Percentiles rank a stretch among this genome's conserved stretches.
These are phyloP conservation scores for Draba incana DNA, from an alignment of 345 rosid genomes.

Conservation along the genomic window DNA sequence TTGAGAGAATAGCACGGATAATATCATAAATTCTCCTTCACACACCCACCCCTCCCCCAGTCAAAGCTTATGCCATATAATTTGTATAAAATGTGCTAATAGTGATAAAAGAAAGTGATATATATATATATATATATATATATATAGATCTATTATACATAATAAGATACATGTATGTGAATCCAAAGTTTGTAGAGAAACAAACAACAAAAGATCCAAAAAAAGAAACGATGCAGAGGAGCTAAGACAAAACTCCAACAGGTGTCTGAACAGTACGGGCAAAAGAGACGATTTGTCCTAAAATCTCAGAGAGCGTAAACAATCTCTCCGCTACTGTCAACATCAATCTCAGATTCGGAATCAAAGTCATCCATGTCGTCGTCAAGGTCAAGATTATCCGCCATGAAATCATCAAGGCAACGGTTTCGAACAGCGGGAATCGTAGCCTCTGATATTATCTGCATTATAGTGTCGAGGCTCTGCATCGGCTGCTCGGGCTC, in stretches of 20 bases:
- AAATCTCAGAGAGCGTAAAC: slow-evolving; percentile 59
- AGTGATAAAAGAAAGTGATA: slow-evolving; percentile 4
- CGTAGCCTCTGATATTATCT: slow-evolving; percentile 90
- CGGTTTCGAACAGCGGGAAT: slow-evolving; percentile 68
- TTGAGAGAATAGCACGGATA: too few relatives aligned
- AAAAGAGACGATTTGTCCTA: slow-evolving; percentile 21
- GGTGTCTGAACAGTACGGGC: slow-evolving; percentile 29
- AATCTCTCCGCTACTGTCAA: slow-evolving; percentile 94
- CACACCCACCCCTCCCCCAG: too few relatives aligned
- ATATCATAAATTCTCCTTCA: too few relatives aligned
- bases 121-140: background rate
- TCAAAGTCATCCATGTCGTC: slow-evolving; percentile 93
- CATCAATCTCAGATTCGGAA: slow-evolving; percentile 79
- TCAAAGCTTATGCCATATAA: background rate
- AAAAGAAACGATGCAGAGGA: slow-evolving; percentile 25
- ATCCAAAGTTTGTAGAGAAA: slow-evolving; percentile 28
- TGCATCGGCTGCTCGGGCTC: slow-evolving; percentile 92
- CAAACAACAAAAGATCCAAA: slow-evolving; percentile 24
- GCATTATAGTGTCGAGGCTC: slow-evolving; percentile 83
- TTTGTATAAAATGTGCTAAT: slow-evolving; percentile 19
- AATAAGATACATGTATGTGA: slow-evolving; percentile 27
- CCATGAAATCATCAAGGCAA: slow-evolving; percentile 44
- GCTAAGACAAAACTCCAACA: slow-evolving; percentile 36
- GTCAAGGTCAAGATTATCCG: slow-evolving; percentile 57
- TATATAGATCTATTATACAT: slow-evolving; percentile 16